A percentile compares a stretch with the other conserved stretches of the same genome.
phyloP scores from a whole-genome alignment of 2,329 filamentous ascomycete species.

The Fusarium proliferatum region DNA sequence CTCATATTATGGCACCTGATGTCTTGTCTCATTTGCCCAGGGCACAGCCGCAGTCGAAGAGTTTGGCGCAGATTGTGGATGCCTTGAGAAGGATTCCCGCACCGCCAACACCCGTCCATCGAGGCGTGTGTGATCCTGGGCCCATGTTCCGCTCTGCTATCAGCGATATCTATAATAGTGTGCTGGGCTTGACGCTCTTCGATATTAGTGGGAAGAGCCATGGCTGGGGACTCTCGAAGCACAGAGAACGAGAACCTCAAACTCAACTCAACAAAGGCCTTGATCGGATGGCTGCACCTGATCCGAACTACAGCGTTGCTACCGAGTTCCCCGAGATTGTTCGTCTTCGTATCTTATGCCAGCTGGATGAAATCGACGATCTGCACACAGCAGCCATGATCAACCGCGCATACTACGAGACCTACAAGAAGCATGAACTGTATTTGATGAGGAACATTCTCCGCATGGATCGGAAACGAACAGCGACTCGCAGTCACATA shows the following conservation, averaged over 20 bases:
- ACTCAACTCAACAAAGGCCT: slow-evolving; percentile 45
- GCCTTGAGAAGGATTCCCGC: slow-evolving; percentile 57
- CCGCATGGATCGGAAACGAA: slow-evolving; percentile 44
- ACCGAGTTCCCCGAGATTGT: slow-evolving; percentile 52
- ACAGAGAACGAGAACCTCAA: slow-evolving; percentile 52
- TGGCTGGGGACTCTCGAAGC: slow-evolving; percentile 62
- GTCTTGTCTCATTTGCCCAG: slow-evolving; percentile 41
- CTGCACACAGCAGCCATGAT: slow-evolving; percentile 56
- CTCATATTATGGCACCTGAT: slow-evolving; percentile 52
- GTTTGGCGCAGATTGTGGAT: slow-evolving; percentile 59
- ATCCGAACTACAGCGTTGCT: slow-evolving; percentile 49
- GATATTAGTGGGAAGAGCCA: slow-evolving; percentile 61
- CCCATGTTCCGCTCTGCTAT: slow-evolving; percentile 59
- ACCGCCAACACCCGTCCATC: slow-evolving; percentile 54
- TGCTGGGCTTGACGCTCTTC: slow-evolving; percentile 60
- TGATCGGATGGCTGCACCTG: slow-evolving; percentile 48
- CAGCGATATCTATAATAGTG: slow-evolving; percentile 63
- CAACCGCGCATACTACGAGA: slow-evolving; percentile 56
- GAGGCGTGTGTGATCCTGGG: slow-evolving; percentile 62
- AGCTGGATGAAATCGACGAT: slow-evolving; percentile 55
- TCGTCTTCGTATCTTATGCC: slow-evolving; percentile 54
- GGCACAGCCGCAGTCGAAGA: slow-evolving; percentile 48
- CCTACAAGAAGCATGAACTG: slow-evolving; percentile 59
- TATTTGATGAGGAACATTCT: slow-evolving; percentile 52
- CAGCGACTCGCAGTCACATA: slow-evolving; percentile 29